These are phyloP conservation scores for Beta macrorhiza DNA, from an alignment of 179 eudicot species.

Conservation along the genomic window DNA sequence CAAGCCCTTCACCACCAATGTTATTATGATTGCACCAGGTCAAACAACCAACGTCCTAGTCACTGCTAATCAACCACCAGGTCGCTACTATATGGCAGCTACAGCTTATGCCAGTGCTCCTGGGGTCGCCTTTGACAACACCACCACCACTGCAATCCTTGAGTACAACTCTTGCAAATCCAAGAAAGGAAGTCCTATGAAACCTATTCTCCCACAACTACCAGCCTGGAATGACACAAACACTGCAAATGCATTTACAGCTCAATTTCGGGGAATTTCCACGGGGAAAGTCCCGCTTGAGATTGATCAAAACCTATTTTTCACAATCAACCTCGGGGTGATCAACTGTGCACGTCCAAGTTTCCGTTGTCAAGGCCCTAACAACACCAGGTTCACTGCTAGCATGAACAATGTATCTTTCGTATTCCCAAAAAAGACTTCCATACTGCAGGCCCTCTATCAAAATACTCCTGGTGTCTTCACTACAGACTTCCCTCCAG, in stretches of 20 bases:
- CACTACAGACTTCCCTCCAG: conserved; percentile 34
- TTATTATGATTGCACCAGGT: conserved; percentile 84
- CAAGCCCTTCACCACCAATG: conserved; percentile 66
- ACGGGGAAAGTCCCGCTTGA: conserved; percentile 47
- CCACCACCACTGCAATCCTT: conserved; percentile 80
- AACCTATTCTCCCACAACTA: conserved; percentile 44
- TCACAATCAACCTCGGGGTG: conserved; percentile 64
- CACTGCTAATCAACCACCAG: conserved; percentile 57
- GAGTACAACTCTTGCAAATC: conserved; percentile 50
- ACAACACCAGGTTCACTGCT: conserved; percentile 70
- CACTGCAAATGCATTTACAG: conserved; percentile 48
- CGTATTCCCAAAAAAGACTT: conserved; percentile 46
- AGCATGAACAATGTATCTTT: conserved; percentile 76
- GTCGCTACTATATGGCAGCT: conserved; percentile 80
- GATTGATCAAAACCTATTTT: conserved; percentile 51
- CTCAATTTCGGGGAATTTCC: conserved; percentile 41
- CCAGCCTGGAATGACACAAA: conserved; percentile 68
- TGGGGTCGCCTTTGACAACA: conserved; percentile 66
- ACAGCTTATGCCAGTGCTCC: conserved; percentile 67
- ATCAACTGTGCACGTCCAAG: conserved; percentile 73
- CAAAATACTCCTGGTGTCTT: conserved; percentile 35
- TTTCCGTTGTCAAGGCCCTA: conserved; percentile 78
- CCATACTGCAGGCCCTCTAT: conserved; percentile 54
- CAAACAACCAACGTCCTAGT: conserved; percentile 83
- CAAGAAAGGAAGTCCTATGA: conserved; percentile 17